Evolutionary conservation across 2,329 filamentous ascomycete species (phyloP).

Genomic region (Tympanopsis confertula): DNA sequence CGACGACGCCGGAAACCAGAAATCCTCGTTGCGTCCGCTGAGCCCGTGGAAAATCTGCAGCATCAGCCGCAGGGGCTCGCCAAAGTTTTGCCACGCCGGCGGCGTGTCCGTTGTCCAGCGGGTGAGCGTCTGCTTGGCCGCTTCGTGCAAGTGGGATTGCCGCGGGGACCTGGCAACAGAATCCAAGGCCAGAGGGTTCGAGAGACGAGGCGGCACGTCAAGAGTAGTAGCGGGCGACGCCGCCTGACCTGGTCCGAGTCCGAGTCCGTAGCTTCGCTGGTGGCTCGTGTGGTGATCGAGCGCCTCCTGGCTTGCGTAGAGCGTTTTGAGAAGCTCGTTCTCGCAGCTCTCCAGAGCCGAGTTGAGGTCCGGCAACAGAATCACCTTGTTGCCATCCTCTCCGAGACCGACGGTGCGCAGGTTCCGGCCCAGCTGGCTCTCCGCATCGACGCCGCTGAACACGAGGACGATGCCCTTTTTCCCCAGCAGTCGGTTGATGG

Average conservation of each 20-base stretch:
- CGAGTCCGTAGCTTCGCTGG: constrained; percentile 20
- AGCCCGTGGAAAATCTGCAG: constrained; percentile 90
- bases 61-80: constrained; percentile 81
- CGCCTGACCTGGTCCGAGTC: constrained; percentile 2
- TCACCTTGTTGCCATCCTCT: constrained; percentile 33
- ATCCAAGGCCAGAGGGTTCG: constrained; percentile 32
- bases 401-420: constrained; percentile 76
- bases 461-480: constrained; percentile 70
- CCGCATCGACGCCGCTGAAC: constrained; percentile 69
- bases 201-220: constrained; percentile 16
- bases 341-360: constrained; percentile 89
- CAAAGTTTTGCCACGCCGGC: constrained; percentile 72
- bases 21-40: constrained; percentile 79
- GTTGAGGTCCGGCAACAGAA: constrained; percentile 80
- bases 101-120: constrained; percentile 37
- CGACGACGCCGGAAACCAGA: constrained; percentile 72
- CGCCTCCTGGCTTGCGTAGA: constrained; percentile 57
- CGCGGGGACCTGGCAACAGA: constrained; percentile 64
- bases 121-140: constrained; percentile 53
- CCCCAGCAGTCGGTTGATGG: constrained; percentile 73
- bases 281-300: constrained; percentile 31
- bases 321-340: constrained; percentile 77
- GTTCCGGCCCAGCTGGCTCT: constrained; percentile 64
- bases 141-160: constrained; percentile 63
- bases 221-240: constrained; percentile 5